Evolutionary conservation across 306 rosid genomes (phyloP).

Genomic region (Cicer judaicum): DNA sequence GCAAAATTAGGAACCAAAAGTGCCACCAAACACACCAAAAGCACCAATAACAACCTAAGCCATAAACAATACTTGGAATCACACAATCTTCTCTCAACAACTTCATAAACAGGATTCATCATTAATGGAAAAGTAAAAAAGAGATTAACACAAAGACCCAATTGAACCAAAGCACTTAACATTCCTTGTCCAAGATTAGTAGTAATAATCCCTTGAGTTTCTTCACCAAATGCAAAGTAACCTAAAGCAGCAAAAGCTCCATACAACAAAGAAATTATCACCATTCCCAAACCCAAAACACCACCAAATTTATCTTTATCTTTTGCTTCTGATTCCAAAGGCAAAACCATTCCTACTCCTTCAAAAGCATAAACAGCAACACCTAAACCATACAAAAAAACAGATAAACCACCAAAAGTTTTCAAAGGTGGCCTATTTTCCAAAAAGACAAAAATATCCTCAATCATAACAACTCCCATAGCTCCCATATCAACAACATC

Average conservation of each 20-base stretch:
- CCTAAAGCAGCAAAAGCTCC: constrained; percentile 66
- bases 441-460: constrained; percentile 53
- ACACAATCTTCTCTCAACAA: constrained; percentile 63
- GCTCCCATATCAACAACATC: constrained; percentile 66
- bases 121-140: constrained; percentile 66
- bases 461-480: constrained; percentile 65
- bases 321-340: constrained; percentile 66
- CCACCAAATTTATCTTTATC: constrained; percentile 63
- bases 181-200: constrained; percentile 66
- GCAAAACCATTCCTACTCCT: constrained; percentile 72
- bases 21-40: constrained; percentile 63
- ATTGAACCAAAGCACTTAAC: constrained; percentile 58
- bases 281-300: constrained; percentile 59
- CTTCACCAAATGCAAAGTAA: constrained; percentile 75
- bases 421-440: constrained; percentile 57
- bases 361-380: constrained; percentile 75
- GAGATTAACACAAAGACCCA: constrained; percentile 66
- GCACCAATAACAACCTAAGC: constrained; percentile 67
- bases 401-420: constrained; percentile 60
- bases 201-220: constrained; percentile 68
- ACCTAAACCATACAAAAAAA: constrained; percentile 66
- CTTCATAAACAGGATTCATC: constrained; percentile 83
- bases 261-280: constrained; percentile 56
- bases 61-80: constrained; percentile 59
- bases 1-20: constrained; percentile 73